Evolutionary conservation across 208 protist genomes (phyloP).

Genomic region (Crithidia bombi): DNA sequence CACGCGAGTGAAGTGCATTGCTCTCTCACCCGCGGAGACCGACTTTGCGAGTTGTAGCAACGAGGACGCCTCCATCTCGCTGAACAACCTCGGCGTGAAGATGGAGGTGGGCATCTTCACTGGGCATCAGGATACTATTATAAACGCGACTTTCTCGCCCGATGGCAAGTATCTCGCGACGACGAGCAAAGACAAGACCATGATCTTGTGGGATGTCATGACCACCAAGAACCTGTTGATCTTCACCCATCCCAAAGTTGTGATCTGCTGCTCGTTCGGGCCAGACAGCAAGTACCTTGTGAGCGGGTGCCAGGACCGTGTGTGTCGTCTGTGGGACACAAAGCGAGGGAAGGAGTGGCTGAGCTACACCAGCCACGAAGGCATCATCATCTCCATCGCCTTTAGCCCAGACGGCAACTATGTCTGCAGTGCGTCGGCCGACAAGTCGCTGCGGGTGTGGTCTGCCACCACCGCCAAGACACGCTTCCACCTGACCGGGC

Average conservation of each 20-base stretch:
- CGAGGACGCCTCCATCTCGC: conserved; percentile 78
- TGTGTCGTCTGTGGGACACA: conserved; percentile 88
- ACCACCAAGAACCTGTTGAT: conserved; percentile 76
- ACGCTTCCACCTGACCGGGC: conserved; percentile 63
- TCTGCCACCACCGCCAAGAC: conserved; percentile 70
- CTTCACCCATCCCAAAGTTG: conserved; percentile 82
- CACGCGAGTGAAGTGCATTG: conserved; percentile 85
- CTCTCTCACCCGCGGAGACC: conserved; percentile 64
- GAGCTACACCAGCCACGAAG: conserved; percentile 72
- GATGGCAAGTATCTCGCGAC: conserved; percentile 90
- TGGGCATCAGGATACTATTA: conserved; percentile 85
- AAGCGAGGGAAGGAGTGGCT: conserved; percentile 66
- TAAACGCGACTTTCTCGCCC: conserved; percentile 79
- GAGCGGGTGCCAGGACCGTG: conserved; percentile 88
- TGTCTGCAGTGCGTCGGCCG: conserved; percentile 81
- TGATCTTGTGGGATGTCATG: conserved; percentile 91
- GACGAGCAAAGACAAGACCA: conserved; percentile 85
- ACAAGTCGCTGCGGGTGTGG: conserved; percentile 88
- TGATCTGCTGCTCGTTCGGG: conserved; percentile 91
- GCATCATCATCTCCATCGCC: conserved; percentile 85
- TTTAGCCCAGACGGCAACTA: conserved; percentile 78
- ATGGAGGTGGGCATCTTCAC: conserved; percentile 87
- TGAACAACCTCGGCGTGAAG: conserved; percentile 55
- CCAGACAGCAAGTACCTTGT: conserved; percentile 84
- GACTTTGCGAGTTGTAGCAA: conserved; percentile 86